Evolutionary conservation across 2,329 filamentous ascomycete genomes (phyloP).

Genomic region (Dactylonectria macrodidyma): DNA sequence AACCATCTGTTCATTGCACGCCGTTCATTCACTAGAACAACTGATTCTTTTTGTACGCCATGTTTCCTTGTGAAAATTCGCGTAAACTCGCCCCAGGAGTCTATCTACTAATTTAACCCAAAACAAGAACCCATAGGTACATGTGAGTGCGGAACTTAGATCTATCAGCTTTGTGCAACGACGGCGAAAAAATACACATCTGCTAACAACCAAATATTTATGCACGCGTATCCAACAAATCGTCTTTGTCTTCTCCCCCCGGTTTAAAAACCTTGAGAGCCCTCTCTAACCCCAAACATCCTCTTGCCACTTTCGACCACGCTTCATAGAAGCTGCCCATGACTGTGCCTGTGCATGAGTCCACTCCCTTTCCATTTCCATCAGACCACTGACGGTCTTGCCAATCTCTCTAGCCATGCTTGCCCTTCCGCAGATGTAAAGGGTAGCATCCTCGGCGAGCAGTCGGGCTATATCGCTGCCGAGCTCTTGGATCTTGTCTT

Average conservation of each 20-base stretch:
- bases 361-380: constrained; percentile 22
- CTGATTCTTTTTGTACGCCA: too few species aligned
- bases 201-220: too few species aligned
- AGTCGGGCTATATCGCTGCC: constrained; percentile 12
- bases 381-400: constrained; percentile 28
- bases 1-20: too few species aligned
- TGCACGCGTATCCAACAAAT: background rate
- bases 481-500: constrained; percentile 28
- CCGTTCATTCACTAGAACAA: too few species aligned
- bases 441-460: constrained; percentile 22
- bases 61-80: too few species aligned
- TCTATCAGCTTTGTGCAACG: too few species aligned
- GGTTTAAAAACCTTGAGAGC: background rate
- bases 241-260: background rate
- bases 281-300: constrained; percentile 26
- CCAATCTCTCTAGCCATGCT: constrained; percentile 34
- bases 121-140: too few species aligned
- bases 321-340: constrained; percentile 29
- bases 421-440: constrained; percentile 29
- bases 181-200: too few species aligned
- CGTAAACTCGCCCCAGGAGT: too few species aligned
- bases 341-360: constrained; percentile 20
- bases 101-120: too few species aligned
- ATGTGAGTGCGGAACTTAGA: too few species aligned
- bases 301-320: constrained; percentile 33